Evolutionary conservation across 192 early-diverging fungal species (phyloP).

Genomic region (Entomortierella lignicola): DNA sequence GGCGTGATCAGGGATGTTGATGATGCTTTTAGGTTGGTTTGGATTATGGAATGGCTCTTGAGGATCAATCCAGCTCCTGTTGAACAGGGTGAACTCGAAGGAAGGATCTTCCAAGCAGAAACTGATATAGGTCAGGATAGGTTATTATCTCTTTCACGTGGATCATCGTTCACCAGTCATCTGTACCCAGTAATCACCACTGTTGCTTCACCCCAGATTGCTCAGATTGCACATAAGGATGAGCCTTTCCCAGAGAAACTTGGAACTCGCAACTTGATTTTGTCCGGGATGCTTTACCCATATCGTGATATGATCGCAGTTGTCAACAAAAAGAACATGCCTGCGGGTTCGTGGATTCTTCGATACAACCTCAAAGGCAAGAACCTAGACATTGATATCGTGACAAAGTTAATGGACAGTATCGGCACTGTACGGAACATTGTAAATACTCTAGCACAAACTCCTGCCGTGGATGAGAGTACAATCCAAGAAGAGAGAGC

Average conservation of each 20-base stretch:
- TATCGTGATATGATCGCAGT: constrained; percentile 54
- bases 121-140: constrained; percentile 27
- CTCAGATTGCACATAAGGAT: constrained; percentile 33
- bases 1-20: constrained; percentile 34
- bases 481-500: constrained; percentile 15
- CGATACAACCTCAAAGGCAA: constrained; percentile 74
- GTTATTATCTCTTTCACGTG: constrained; percentile 19
- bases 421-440: constrained; percentile 19
- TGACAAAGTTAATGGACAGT: constrained; percentile 50
- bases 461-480: constrained; percentile 5
- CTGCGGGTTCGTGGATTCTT: constrained; percentile 62
- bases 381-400: constrained; percentile 52
- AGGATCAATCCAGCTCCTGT: constrained; percentile 28
- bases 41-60: constrained; percentile 59
- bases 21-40: constrained; percentile 51
- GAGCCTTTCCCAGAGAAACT: constrained; percentile 40
- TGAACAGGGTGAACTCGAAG: constrained; percentile 7
- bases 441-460: constrained; percentile 12
- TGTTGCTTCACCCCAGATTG: constrained; percentile 10
- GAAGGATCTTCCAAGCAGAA: constrained; percentile 28
- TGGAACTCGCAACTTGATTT: constrained; percentile 59
- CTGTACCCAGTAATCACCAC: constrained; percentile 34
- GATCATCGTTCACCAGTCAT: constrained; percentile 20
- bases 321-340: constrained; percentile 59
- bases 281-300: constrained; percentile 70